Conservation (phyloP, 495 filamentous ascomycete species). For the Aeminium ludgeri region DNA sequence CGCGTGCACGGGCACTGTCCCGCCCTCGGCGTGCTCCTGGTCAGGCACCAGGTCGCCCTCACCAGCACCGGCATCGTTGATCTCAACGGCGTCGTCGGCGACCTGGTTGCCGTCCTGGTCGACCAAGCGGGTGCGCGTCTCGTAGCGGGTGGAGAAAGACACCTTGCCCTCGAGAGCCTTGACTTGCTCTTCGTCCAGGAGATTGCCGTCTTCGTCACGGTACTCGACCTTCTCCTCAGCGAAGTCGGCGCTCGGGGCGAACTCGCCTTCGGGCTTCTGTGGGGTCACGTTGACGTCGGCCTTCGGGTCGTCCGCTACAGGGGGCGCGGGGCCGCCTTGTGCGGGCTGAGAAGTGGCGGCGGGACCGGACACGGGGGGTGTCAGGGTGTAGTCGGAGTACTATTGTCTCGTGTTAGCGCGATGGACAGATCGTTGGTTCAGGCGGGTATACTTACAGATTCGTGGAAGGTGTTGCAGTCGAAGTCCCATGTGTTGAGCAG, state of each 20-base stretch:
- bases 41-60: too few species aligned
- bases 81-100: conserved; percentile 24
- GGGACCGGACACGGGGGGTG: conserved; percentile 1
- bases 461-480: conserved; percentile 86
- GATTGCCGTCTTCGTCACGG: conserved; percentile 81
- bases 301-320: conserved; percentile 14
- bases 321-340: conserved; percentile 12
- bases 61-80: conserved; percentile 6
- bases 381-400: conserved; percentile 14
- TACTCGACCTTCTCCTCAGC: conserved; percentile 82
- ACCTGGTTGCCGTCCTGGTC: conserved; percentile 62
- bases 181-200: conserved; percentile 71
- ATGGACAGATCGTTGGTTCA: background rate
- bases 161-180: conserved; percentile 76
- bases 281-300: conserved; percentile 21
- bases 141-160: conserved; percentile 83
- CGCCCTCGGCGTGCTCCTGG: too few species aligned
- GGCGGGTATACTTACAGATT: conserved; percentile 48
- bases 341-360: conserved; percentile 6
- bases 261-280: background rate
- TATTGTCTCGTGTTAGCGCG: background rate
- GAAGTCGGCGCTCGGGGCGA: background rate
- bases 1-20: conserved; percentile 43
- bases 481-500: conserved; percentile 84
- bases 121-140: conserved; percentile 72